These are phyloP conservation scores for Calophaca sinica DNA, from an alignment of 306 rosid species.

Conservation along the genomic window DNA sequence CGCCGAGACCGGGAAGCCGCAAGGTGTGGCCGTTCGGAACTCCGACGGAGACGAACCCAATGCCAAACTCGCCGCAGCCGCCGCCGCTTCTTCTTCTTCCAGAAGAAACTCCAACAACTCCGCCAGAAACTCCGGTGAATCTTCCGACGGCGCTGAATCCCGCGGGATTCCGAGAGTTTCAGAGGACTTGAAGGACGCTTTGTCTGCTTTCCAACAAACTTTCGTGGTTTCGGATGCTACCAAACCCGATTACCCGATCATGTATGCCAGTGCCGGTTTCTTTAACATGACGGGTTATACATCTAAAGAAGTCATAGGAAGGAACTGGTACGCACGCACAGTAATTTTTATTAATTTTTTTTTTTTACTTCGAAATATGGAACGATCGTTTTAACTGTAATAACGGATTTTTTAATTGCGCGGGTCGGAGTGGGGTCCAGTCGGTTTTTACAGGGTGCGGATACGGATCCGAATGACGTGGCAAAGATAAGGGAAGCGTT, in stretches of 20 bases:
- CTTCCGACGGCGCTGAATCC: constrained; percentile 58
- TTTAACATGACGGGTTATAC: constrained; percentile 96
- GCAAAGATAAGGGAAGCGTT: constrained; percentile 77
- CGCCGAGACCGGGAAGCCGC: constrained; percentile 81
- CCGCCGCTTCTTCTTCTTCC: constrained; percentile 38
- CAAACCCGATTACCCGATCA: constrained; percentile 88
- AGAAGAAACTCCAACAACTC: constrained; percentile 74
- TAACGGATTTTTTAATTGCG: not conserved
- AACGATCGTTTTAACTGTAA: constrained; percentile 32
- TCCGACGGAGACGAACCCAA: constrained; percentile 77
- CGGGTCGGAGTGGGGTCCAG: constrained; percentile 51
- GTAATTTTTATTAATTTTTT: too few relatives aligned
- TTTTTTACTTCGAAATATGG: not conserved
- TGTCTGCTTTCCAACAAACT: constrained; percentile 92
- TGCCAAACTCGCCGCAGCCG: constrained; percentile 10
- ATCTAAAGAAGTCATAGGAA: constrained; percentile 83
- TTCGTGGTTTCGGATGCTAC: constrained; percentile 94
- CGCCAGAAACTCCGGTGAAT: constrained; percentile 71
- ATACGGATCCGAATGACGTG: constrained; percentile 78
- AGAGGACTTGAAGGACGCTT: constrained; percentile 76
- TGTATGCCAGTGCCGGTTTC: constrained; percentile 96
- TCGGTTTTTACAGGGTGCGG: constrained; percentile 95
- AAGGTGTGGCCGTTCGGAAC: constrained; percentile 67
- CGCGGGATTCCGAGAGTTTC: constrained; percentile 76
- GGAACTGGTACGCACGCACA: constrained; percentile 76